Evolutionary conservation across 1,284 basidiomycete genomes (phyloP).

Genomic region (Cutaneotrichosporon cyanovorans): DNA sequence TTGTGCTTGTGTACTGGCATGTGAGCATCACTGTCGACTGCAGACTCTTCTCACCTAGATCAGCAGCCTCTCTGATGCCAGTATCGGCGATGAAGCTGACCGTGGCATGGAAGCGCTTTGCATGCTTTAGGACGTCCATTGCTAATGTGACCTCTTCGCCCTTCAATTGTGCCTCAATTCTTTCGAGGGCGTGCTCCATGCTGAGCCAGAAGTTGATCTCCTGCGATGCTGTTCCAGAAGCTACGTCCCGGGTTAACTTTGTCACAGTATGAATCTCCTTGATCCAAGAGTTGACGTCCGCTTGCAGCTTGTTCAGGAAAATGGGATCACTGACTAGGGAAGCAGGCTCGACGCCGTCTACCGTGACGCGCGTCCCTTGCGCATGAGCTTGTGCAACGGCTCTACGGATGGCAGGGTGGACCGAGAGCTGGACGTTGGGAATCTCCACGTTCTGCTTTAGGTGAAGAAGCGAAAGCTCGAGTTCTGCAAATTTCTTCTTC

Average conservation of each 20-base stretch:
- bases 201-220: constrained; percentile 99
- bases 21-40: background rate
- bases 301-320: constrained; percentile 90
- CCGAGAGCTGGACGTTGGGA: constrained; percentile 85
- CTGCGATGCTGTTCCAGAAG: constrained; percentile 90
- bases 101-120: constrained; percentile 94
- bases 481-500: constrained; percentile 97
- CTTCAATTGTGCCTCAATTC: constrained; percentile 81
- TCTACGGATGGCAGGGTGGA: constrained; percentile 81
- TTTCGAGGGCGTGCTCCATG: constrained; percentile 85
- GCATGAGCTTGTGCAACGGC: constrained; percentile 65
- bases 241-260: constrained; percentile 85
- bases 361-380: constrained; percentile 33
- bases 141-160: constrained; percentile 91
- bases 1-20: constrained; percentile 87
- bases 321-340: constrained; percentile 66
- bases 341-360: constrained; percentile 43
- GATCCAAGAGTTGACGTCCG: constrained; percentile 95
- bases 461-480: constrained; percentile 91
- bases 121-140: constrained; percentile 89
- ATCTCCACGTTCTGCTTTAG: constrained; percentile 99
- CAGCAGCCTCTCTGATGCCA: constrained; percentile 84
- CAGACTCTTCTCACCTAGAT: constrained; percentile 56
- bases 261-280: constrained; percentile 96
- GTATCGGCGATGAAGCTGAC: constrained; percentile 98